Percentiles rank a stretch among this genome's conserved stretches.
Conservation (phyloP, 1,139 yeast genomes). For the Lodderomyces elongisporus region DNA sequence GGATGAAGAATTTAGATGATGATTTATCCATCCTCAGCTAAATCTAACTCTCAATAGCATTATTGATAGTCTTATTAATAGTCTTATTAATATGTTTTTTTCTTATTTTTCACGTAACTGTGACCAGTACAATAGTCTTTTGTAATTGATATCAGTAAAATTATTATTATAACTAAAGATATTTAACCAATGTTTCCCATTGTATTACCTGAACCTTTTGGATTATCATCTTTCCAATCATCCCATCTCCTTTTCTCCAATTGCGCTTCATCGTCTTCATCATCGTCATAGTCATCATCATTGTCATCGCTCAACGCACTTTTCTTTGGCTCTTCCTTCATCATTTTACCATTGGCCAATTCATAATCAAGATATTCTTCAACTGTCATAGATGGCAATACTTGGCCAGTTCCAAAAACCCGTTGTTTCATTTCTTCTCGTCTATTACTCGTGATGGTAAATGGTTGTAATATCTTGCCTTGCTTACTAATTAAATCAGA, state of each 20-base stretch:
- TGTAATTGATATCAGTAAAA: too few relatives aligned
- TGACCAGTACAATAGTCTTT: too few relatives aligned
- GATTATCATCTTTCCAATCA: constrained; percentile 82
- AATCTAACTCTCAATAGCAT: constrained; percentile 1
- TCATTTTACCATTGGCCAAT: constrained; percentile 75
- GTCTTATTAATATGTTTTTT: too few relatives aligned
- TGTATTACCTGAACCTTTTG: constrained; percentile 87
- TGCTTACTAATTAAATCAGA: constrained; percentile 49
- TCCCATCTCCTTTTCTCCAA: constrained; percentile 79
- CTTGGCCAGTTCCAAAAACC: constrained; percentile 91
- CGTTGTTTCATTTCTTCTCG: constrained; percentile 54
- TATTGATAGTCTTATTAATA: too few relatives aligned
- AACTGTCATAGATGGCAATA: constrained; percentile 88
- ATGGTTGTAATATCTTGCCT: constrained; percentile 81
- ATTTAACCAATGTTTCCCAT: constrained; percentile 64
- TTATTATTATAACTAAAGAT: too few relatives aligned
- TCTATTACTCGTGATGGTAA: constrained; percentile 54
- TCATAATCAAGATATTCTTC: constrained; percentile 90
- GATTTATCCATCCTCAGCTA: constrained; percentile 13
- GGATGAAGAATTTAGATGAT: constrained; percentile 30
- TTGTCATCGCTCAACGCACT: constrained; percentile 25
- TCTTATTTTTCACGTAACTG: too few relatives aligned
- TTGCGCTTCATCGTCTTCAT: constrained; percentile 45
- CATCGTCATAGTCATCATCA: constrained; percentile 25
- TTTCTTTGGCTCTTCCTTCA: constrained; percentile 43